Evolutionary conservation across 192 early-diverging fungal species (phyloP).

Genomic region (Linnemannia schmuckeri): DNA sequence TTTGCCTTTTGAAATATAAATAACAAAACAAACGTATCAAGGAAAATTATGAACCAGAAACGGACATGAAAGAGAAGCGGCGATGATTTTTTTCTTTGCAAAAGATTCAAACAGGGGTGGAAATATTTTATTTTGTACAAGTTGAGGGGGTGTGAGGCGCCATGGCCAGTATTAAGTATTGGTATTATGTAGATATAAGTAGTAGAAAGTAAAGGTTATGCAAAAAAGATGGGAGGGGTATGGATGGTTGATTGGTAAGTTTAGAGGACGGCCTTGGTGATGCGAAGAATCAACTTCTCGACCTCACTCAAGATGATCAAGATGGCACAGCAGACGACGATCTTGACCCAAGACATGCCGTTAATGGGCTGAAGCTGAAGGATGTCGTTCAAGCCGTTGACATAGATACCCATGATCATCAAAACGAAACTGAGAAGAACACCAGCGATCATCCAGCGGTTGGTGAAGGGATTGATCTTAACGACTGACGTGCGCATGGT

Average conservation of each 20-base stretch:
- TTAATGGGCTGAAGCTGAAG: slow-evolving; percentile 59
- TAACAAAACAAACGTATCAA: no score
- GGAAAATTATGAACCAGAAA: no score
- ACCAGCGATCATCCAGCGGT: slow-evolving; percentile 85
- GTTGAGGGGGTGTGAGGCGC: background rate
- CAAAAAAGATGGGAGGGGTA: background rate
- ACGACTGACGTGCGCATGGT: slow-evolving; percentile 82
- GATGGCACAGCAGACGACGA: slow-evolving; percentile 68
- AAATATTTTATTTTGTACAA: background rate
- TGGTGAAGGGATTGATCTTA: slow-evolving; percentile 78
- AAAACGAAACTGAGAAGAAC: slow-evolving; percentile 78
- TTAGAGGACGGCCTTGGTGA: slow-evolving; percentile 28
- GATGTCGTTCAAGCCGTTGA: slow-evolving; percentile 68
- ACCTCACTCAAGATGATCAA: slow-evolving; percentile 72
- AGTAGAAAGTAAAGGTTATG: background rate
- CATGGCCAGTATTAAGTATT: background rate
- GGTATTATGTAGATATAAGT: background rate
- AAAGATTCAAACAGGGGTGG: background rate
- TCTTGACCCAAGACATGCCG: slow-evolving; percentile 74
- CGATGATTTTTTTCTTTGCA: background rate
- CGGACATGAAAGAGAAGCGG: no score
- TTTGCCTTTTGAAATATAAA: no score
- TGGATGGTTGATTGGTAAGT: background rate
- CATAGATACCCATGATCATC: slow-evolving; percentile 84
- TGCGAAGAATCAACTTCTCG: slow-evolving; percentile 64